Base-by-base conservation (phyloP, 139 green algal species). In the Asterochloris sp. region DNA sequence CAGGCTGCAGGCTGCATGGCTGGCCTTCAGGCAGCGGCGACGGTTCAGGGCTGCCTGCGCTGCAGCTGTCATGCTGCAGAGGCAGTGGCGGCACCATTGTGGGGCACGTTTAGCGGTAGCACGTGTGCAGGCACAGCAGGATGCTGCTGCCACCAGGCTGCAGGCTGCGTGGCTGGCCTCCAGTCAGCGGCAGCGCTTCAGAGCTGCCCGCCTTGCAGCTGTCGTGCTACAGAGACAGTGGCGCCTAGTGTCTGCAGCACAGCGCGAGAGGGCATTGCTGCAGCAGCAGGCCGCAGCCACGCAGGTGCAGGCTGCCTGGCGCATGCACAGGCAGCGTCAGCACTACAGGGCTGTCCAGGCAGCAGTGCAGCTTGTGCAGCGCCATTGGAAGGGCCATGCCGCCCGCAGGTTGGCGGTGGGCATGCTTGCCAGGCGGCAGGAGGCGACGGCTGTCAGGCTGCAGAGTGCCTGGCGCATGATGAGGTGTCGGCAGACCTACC, bases 161-260 rank as follows among this genome's bases (percentile, higher is more conserved):
- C 87, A 88, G 83, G 84, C 89, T 0, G 62, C 74, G 12, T 91
- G 84, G 87, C 83, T 85, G 12, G 81, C 74, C 26, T 69, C 54
- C 21, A 66, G 69, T 24, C 73, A 62, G 28, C 24, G 24, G 12
- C 68, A 17, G 69, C 60, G 38, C n/a, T 89, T 79, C 84, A 61
- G 66, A 73, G 66, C 29, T 21, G 38, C 54, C 79, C 69, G 69
- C 62, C 54, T n/a, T 29, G 85, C 75, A 38, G 86, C 77, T 23
- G 27, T 77, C 10, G n/a, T 61, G 17, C 27, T 86, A 21, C 83
- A 86, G 69, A 69, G 47, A 11, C 67, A 64, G 19, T 80, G 63
- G 73, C 81, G 81, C 10, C 54, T 62, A 12, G 19, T 67, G 12
- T 28, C 10, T 60, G 29, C 26, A 17, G 69, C 23, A 76, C 54